These are phyloP conservation scores for Selaginella tamariscina DNA, from an alignment of 75 land plant genomes.

Conservation along the genomic window DNA sequence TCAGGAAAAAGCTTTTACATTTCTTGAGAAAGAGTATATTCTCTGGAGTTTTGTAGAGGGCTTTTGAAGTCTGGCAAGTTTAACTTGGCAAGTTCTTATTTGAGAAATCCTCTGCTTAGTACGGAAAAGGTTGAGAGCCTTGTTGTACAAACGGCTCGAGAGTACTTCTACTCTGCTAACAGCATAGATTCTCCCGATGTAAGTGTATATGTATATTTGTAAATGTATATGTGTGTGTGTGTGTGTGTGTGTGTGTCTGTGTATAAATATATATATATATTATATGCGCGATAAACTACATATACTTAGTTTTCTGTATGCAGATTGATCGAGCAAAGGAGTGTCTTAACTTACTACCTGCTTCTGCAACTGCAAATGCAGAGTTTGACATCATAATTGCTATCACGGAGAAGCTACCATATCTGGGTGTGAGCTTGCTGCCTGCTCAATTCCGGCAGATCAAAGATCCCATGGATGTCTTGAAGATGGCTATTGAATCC, in stretches of 20 bases:
- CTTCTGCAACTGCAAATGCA: conserved; percentile 48
- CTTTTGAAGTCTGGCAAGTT: conserved; percentile 87
- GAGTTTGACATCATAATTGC: conserved; percentile 79
- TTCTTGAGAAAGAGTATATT: conserved; percentile 69
- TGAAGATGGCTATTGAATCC: conserved; percentile 41
- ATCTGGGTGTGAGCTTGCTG: conserved; percentile 73
- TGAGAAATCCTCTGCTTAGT: conserved; percentile 46
- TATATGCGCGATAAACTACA: too few species aligned
- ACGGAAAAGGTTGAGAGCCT: conserved; percentile 68
- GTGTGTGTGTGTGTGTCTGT: too few species aligned
- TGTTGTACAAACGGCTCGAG: conserved; percentile 80
- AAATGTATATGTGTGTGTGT: conserved; percentile 2
- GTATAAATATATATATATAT: too few species aligned
- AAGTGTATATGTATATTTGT: conserved; percentile 10
- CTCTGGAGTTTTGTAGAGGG: conserved; percentile 76
- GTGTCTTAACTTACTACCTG: conserved; percentile 67
- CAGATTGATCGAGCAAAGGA: conserved; percentile 94
- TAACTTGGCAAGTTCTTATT: conserved; percentile 69
- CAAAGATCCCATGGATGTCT: conserved; percentile 77
- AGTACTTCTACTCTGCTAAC: conserved; percentile 89
- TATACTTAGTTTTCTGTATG: conserved; percentile 1
- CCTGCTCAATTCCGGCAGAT: conserved; percentile 87
- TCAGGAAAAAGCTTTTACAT: conserved; percentile 83
- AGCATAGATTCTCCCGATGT: conserved; percentile 72
- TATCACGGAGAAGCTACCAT: conserved; percentile 68